Base-by-base conservation (phyloP, 352 stramenopile genomes). In the Phytophthora brassicae region DNA sequence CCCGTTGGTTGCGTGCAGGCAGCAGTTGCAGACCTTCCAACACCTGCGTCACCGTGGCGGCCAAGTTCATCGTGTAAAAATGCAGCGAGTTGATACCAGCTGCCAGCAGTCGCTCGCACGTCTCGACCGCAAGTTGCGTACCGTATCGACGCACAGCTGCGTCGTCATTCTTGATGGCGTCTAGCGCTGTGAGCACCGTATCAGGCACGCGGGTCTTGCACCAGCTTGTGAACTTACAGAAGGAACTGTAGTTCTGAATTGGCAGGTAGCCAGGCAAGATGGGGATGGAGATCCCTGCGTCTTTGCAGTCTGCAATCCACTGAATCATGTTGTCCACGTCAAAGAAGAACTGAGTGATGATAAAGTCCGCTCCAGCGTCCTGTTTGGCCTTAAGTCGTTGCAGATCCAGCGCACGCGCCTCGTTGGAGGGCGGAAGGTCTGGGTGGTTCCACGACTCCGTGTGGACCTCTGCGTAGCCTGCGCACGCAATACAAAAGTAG, bases 331-430 rank as follows among this genome's bases (percentile, higher is more conserved):
- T 96, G 64, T 97, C 89, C 24, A 94, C 86, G 70, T 99, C 97
- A 66, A 99, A 99, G 76, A 99, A 99, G 90, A 99, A 99, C 88
- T 99, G 97, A n/a, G 97, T 99, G 72, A 99, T 98, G 71, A 99
- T 98, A 24, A 99, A 97, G 66, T 99, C 95, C 24, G 94, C 96
- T 42, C 97, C 97, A 38, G 97, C 96, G 72, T 99, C 97, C 60
- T 92, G 81, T 64, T 98, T 99, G 28, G 94, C 73, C 76, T 99
- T 99, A 43, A 99, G 85, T 60, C 98, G 98, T 57, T 89, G 80
- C 72, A 99, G 90, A 75, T 99, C 97, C 24, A 91, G 55, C 20
- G 73, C 38, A 9, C 79, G 74, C n/a, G 81, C 77, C 66, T 94
- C 75, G 41, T 89, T 76, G 31, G 84, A 94, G 49, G 86, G 86